Evolutionary conservation across 2,329 filamentous ascomycete genomes (phyloP), one percentile per base, ranked within the genome.

Genomic region (Paecilomyces dactylethromorphus): DNA sequence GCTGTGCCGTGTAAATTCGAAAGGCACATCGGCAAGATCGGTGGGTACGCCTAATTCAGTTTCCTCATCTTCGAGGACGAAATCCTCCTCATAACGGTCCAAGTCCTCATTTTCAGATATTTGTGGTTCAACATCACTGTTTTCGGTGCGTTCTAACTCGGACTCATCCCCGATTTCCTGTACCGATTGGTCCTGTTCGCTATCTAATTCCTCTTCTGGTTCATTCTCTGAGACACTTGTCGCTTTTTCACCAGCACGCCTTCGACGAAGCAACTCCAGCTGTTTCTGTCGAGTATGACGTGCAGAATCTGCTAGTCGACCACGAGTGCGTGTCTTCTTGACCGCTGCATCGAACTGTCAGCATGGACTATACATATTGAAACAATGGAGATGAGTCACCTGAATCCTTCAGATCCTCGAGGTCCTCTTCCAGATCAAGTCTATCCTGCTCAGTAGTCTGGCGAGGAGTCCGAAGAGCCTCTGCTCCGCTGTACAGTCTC

Each of bases 1-100:
- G 0, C 84, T 82, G 58, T 88, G 81, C 3, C 81, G 75, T 0
- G 86, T 89, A 70, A 91, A 91, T 65, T 88, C 78, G 0, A 92
- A 77, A 0, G 90, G 90, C 1, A 91, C 84, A 3, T 79, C 78
- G 11, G 78, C 69, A 5, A 71, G 56, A 24, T 76, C 72, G 10
- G 80, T 75, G 1, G 82, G 84, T 0, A 83, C 84, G 1, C 85
- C 85, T 0, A 89, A 71, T 31, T 73, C 82, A 51, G 80, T 79
- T 5, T 85, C 80, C 15, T 85, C 86, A 24, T 88, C 84, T 53
- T 88, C 78, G 1, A 81, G 78, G 21, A 92, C 81, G 61, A 91
- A 91, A 60, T 84, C 84, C 2, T 84, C 82, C 31, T 86, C 83
- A 26, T 86, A 82, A 8, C 79, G 75, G 55, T 83, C 80, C n/a